Evolutionary conservation across 768 basidiomycete genomes (phyloP).

Genomic region (Flagelloscypha sp.): DNA sequence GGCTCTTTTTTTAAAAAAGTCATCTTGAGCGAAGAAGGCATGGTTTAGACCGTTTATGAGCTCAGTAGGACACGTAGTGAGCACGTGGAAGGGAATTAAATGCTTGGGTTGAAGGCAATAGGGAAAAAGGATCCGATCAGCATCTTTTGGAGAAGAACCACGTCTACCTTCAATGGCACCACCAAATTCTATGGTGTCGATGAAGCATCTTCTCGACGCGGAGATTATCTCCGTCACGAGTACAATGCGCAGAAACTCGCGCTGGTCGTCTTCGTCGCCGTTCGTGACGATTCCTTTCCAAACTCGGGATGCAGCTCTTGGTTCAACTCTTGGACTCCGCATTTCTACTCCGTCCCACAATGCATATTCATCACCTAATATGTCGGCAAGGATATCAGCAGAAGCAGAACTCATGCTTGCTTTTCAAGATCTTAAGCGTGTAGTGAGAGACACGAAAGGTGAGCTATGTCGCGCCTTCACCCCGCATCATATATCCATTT

Average conservation of each 20-base stretch:
- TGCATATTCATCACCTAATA: too few relatives aligned
- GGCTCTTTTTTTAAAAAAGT: too few relatives aligned
- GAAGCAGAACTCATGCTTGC: slow-evolving; percentile 86
- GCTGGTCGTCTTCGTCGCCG: slow-evolving; percentile 79
- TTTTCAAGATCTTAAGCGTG: slow-evolving; percentile 79
- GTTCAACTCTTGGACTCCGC: slow-evolving; percentile 67
- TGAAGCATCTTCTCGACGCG: slow-evolving; percentile 75
- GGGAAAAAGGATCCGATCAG: too few relatives aligned
- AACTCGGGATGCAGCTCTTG: slow-evolving; percentile 57
- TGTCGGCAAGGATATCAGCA: too few relatives aligned
- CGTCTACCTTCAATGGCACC: neutral
- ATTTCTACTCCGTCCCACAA: slow-evolving; percentile 43
- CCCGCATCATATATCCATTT: slow-evolving; percentile 10
- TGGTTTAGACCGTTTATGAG: too few relatives aligned
- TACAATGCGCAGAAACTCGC: slow-evolving; percentile 94
- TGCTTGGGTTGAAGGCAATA: too few relatives aligned
- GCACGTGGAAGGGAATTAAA: too few relatives aligned
- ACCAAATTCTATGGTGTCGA: slow-evolving; percentile 45
- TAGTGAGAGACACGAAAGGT: slow-evolving; percentile 64
- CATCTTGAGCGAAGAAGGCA: too few relatives aligned
- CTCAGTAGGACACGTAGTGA: too few relatives aligned
- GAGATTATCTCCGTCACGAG: slow-evolving; percentile 90
- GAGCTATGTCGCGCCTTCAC: slow-evolving; percentile 14
- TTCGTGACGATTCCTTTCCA: slow-evolving; percentile 36
- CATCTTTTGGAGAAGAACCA: too few relatives aligned